A percentile compares a stretch with the other conserved stretches of the same genome.
Conservation (phyloP, 306 rosid species). For the Cicer cuneatum region DNA sequence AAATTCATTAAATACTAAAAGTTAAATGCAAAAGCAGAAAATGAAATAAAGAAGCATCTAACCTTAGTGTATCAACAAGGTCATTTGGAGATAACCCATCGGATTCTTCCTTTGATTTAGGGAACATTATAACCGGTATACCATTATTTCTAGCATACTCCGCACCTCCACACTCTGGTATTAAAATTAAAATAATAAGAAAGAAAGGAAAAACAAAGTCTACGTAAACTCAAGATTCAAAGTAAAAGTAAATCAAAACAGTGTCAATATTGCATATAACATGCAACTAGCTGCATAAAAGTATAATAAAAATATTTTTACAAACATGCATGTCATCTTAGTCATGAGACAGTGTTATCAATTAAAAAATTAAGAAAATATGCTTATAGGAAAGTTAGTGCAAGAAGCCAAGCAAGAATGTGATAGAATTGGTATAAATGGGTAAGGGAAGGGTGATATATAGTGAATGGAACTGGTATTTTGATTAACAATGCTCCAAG, state of each 20-base stretch:
- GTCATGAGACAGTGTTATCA: background rate
- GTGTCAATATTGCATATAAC: background rate
- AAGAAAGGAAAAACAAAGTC: background rate
- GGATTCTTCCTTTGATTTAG: slow-evolving; percentile 49
- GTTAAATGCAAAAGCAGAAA: slow-evolving; percentile 37
- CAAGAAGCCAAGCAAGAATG: background rate
- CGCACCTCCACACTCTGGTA: slow-evolving; percentile 83
- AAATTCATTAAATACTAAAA: background rate
- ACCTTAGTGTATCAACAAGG: slow-evolving; percentile 74
- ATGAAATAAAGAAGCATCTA: slow-evolving; percentile 27
- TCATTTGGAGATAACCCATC: slow-evolving; percentile 65
- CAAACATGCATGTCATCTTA: slow-evolving; percentile 17
- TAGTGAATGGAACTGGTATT: too few relatives aligned
- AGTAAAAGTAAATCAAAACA: slow-evolving; percentile 5
- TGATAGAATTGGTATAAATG: too few relatives aligned
- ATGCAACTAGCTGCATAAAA: slow-evolving; percentile 3
- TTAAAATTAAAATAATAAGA: slow-evolving; percentile 30
- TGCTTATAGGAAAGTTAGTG: background rate
- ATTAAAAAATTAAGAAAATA: slow-evolving; percentile 13
- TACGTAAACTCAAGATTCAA: background rate
- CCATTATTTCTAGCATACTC: slow-evolving; percentile 72
- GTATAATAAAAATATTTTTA: background rate
- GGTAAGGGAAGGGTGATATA: too few relatives aligned
- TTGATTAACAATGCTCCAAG: too few relatives aligned
- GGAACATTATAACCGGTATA: slow-evolving; percentile 74